Base-by-base conservation (phyloP, 73 alveolate genomes). In the Effrenium voratum region DNA sequence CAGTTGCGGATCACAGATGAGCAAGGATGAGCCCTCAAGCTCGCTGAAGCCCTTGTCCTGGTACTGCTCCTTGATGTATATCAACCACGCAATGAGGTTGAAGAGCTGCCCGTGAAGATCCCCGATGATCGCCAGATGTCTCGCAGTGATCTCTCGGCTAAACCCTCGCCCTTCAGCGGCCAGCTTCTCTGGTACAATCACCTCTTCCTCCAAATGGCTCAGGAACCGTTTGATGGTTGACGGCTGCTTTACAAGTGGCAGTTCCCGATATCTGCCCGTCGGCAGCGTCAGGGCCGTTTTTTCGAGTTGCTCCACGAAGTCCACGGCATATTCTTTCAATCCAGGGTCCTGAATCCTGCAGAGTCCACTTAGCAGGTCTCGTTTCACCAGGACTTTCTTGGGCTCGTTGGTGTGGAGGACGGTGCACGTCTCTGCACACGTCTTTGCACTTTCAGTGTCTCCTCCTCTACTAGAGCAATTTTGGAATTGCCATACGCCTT, bases 91-190 rank as follows among this genome's bases (percentile, higher is more conserved):
- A 10, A 86, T 40, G 82, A 86, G 94, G 57, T 86, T 86, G 83
- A 59, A 86, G 83, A 86, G 94, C 68, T 86, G 94, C 26, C 83
- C 94, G 49, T 86, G 94, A 86, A 86, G 94, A 63, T 86, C 94
- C 8, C 94, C 94, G 28, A 86, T 40, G 83, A 86, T 86, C 38
- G 47, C 94, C 34, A 63, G 49, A 24, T 84, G 12, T 24, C 40
- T 16, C n/a, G 43, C 72, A 13, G 82, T 36, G 45, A 84, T 30
- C 80, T 55, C 60, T 24, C 49, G 80, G 44, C 59, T 57, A 57
- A 12, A 55, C 50, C 93, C 80, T 3, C 24, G 57, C 36, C 49
- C 44, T 46, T 16, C 70, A 34, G 68, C 44, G 5, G 8, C 3
- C n/a, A 12, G 15, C 13, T 52, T 12, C 41, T 84, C 93, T 22